Percentiles rank a stretch among this genome's conserved stretches.
Conservation (phyloP, 441 rosid genomes). For the Syzygium malaccense region DNA sequence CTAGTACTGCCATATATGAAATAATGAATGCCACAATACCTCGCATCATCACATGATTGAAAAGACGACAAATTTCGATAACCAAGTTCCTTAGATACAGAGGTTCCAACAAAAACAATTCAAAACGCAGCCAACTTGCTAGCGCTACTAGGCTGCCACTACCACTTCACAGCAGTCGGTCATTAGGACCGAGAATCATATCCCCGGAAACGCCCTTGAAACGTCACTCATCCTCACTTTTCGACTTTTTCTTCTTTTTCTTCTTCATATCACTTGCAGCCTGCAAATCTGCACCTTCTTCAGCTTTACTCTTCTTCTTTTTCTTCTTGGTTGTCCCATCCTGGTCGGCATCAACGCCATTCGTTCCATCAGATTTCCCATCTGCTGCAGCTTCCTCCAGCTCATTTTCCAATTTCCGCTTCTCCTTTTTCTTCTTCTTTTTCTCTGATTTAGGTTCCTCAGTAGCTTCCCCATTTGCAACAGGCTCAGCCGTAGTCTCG, state of each 20-base stretch:
- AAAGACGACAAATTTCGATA: background rate
- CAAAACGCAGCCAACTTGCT: background rate
- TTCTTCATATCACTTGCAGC: slow-evolving; percentile 22
- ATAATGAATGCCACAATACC: background rate
- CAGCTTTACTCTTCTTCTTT: slow-evolving; percentile 45
- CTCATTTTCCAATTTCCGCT: slow-evolving; percentile 32
- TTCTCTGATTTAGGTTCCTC: slow-evolving; percentile 50
- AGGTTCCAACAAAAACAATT: background rate
- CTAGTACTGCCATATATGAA: background rate
- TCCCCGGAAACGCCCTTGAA: background rate
- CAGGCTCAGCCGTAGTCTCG: slow-evolving; percentile 29
- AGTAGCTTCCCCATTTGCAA: slow-evolving; percentile 28
- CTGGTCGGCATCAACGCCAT: slow-evolving; percentile 12
- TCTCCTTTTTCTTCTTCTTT: slow-evolving; percentile 44
- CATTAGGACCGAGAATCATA: background rate
- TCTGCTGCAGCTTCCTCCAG: background rate
- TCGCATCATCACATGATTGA: background rate
- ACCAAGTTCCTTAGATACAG: background rate
- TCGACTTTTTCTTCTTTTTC: slow-evolving; percentile 48
- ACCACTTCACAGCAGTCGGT: background rate
- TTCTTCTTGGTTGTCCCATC: slow-evolving; percentile 33
- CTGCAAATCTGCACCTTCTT: slow-evolving; percentile 16
- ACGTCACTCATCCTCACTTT: slow-evolving; percentile 10
- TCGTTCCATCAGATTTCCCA: slow-evolving; percentile 16
- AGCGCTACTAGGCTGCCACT: background rate